Conservation (phyloP, 108 stramenopile genomes). For the Conticribra guillardii region DNA sequence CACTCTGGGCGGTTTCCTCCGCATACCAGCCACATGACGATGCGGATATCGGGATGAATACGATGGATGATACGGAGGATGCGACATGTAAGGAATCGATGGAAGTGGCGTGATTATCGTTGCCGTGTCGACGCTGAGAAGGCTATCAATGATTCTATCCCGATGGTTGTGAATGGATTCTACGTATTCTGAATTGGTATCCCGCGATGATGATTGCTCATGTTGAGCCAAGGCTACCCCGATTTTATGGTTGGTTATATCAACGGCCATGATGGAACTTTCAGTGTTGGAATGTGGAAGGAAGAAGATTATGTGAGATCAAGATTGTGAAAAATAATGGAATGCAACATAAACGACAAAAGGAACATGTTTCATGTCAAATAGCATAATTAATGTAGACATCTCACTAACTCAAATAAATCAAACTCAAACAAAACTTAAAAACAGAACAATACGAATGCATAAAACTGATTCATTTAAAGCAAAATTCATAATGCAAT, state of each 20-base stretch:
- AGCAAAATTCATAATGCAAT: too few relatives aligned
- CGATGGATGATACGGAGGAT: slow-evolving; percentile 28
- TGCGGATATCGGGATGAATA: slow-evolving; percentile 30
- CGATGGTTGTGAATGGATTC: not conserved
- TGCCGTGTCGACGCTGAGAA: not conserved
- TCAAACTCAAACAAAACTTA: too few relatives aligned
- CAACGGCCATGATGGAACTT: not conserved
- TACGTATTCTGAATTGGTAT: not conserved
- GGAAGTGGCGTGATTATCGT: slow-evolving; percentile 32
- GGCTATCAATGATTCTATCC: not conserved
- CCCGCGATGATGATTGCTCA: too few relatives aligned
- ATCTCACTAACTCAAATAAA: too few relatives aligned
- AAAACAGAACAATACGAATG: too few relatives aligned
- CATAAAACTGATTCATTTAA: too few relatives aligned
- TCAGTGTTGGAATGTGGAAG: too few relatives aligned
- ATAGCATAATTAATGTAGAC: too few relatives aligned
- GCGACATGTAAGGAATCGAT: slow-evolving; percentile 35
- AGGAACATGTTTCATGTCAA: too few relatives aligned
- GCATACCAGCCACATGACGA: slow-evolving; percentile 10
- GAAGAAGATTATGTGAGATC: too few relatives aligned
- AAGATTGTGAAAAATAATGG: too few relatives aligned
- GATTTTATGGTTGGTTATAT: not conserved
- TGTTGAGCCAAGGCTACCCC: not conserved
- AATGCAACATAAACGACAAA: too few relatives aligned
- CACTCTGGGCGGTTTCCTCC: not conserved